A percentile compares a stretch with the other conserved stretches of the same genome.
Evolutionary conservation across 441 rosid species (phyloP).

Genomic region (Aleurites moluccanus): DNA sequence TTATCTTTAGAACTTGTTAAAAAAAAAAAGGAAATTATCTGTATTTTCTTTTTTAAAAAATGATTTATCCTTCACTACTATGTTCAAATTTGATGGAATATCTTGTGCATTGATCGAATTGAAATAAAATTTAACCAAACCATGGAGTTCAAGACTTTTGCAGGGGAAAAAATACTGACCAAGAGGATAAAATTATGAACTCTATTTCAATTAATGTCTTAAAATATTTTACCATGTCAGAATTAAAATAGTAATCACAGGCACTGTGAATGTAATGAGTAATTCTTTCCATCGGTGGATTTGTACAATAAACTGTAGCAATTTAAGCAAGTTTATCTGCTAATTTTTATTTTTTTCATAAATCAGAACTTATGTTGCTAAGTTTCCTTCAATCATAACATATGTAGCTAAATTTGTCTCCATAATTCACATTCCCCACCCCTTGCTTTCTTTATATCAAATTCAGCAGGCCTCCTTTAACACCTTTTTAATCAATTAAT

Average conservation of each 20-base stretch:
- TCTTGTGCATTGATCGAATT: not conserved
- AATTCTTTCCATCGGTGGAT: constrained; percentile 1
- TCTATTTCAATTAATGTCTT: not conserved
- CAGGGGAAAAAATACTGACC: not conserved
- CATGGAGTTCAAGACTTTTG: not conserved
- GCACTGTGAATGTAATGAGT: not conserved
- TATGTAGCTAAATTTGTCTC: not conserved
- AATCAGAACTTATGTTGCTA: not conserved
- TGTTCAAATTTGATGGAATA: not conserved
- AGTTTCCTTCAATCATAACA: not conserved
- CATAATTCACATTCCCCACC: not conserved
- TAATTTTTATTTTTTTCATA: not conserved
- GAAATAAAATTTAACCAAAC: not conserved
- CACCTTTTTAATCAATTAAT: not conserved
- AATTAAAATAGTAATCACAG: not conserved
- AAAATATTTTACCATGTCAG: not conserved
- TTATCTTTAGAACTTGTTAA: too few species aligned
- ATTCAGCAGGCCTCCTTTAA: not conserved
- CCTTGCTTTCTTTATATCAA: not conserved
- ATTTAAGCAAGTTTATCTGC: not conserved
- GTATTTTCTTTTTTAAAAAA: not conserved
- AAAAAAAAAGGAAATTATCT: not conserved
- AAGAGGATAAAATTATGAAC: not conserved
- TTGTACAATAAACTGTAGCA: not conserved
- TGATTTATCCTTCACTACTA: not conserved